phyloP scores from a whole-genome alignment of 345 rosid species.

The Pistacia vera region DNA sequence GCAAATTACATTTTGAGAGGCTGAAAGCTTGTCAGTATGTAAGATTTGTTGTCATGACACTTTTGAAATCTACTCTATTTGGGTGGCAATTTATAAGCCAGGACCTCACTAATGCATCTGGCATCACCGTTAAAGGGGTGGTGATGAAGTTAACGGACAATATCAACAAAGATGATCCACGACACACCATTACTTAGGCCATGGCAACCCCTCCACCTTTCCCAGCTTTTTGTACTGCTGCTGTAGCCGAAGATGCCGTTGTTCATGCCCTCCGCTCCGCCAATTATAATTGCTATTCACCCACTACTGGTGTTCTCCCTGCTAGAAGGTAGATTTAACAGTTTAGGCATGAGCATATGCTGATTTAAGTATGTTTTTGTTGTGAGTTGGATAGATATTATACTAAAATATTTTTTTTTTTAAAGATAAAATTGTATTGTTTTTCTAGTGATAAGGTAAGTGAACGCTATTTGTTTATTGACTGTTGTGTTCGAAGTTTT shows the following conservation, averaged over 20 bases:
- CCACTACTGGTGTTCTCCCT: conserved; percentile 50
- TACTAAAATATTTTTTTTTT: too few relatives aligned
- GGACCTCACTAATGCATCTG: neutral
- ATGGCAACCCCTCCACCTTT: conserved; percentile 74
- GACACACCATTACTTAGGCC: conserved; percentile 48
- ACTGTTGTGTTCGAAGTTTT: too few relatives aligned
- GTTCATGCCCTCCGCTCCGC: conserved; percentile 53
- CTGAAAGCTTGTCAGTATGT: too few relatives aligned
- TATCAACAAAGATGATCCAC: conserved; percentile 38
- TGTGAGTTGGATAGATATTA: too few relatives aligned
- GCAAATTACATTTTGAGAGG: too few relatives aligned
- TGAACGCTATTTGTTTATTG: too few relatives aligned
- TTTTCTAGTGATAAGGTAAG: too few relatives aligned
- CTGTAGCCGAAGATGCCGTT: conserved; percentile 62
- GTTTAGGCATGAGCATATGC: neutral
- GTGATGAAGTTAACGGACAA: conserved; percentile 37
- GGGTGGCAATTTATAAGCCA: too few relatives aligned
- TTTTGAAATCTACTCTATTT: too few relatives aligned
- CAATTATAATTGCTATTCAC: conserved; percentile 47
- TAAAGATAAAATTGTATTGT: too few relatives aligned
- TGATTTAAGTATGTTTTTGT: too few relatives aligned
- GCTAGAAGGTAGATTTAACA: conserved; percentile 51
- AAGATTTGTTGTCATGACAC: too few relatives aligned
- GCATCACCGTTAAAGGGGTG: conserved; percentile 34
- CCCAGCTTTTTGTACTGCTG: conserved; percentile 54